Evolutionary conservation across 2,329 filamentous ascomycete genomes (phyloP), one percentile per base, ranked within the genome.

Genomic region (Coniella vitis): DNA sequence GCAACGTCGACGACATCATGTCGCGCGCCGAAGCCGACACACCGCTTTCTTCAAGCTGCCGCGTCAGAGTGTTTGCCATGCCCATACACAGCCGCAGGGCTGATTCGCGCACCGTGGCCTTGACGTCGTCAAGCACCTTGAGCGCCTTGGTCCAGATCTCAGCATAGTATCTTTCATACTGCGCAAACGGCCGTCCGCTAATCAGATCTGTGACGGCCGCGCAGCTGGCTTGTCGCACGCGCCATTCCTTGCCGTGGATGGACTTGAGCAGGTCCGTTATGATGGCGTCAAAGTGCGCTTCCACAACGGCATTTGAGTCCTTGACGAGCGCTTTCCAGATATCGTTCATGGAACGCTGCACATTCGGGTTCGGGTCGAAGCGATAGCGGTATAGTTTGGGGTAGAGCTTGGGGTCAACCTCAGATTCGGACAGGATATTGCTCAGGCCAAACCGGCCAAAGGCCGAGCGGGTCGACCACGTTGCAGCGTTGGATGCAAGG

Each of bases 261-360:
- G 86, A 94, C 57, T 83, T 84, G 29, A 98, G 72, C 7, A 97
- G 70, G 62, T 98, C 93, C 9, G 84, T 75, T 72, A 98, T 85
- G 58, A 98, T 97, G 8, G 81, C 80, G 55, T 95, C 86, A 61
- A 97, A 96, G 65, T 97, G 78, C 16, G 75, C 72, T 55, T 93
- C 84, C 38, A 97, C 79, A 0, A 86, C 87, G 1, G 78, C 74
- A 16, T 80, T 83, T 1, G 88, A 79, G 58, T 97, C 90, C 61
- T 94, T 95, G 47, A 97, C 90, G n/a, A 98, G 70, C 0, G 91
- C 85, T 59, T 87, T 90, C 93, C 93, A 98, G 56, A 98, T 97
- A 54, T 94, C 89, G 49, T 95, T 90, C 93, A 98, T 98, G 1
- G 91, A 95, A 41, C 83, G 78, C 63, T 91, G 88, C 12, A 97